Evolutionary conservation across 768 basidiomycete species (phyloP), one percentile per base, ranked within the genome.

Genomic region (Glaciozyma martinii): DNA sequence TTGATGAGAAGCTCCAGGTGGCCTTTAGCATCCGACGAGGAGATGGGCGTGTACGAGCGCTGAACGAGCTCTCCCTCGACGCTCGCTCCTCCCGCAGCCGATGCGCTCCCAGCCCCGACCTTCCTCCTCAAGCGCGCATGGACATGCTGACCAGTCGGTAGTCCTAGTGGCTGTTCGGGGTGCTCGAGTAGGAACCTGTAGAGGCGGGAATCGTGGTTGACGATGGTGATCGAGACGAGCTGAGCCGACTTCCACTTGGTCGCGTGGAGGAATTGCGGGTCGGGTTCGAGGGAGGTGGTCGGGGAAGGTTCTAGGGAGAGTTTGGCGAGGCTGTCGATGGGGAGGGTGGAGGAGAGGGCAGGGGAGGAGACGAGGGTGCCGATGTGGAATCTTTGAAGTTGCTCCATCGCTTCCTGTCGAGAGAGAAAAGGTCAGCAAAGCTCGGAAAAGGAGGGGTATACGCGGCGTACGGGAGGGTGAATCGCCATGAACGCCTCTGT

Each of bases 401-500:
- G 79, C 30, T 61, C 63, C 60, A 78, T 80, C 5, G 80, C 82
- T 61, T 82, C 81, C 13, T 77, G 74, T 16, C 1, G 25, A 37
- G 25, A 21, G 32, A 13, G 49, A 15, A 33, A 54, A 23, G 4
- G 23, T 27, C 15, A 52, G 29, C n/a, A n/a, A 23, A 29, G 15
- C 37, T 40, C 37, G 5, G 2, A 27, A 32, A 37, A 9, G 25
- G 6, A 57, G 9, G 2, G n/a, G 23, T 21, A 15, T 37, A 18
- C 13, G 37, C 7, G 6, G 16, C 60, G 42, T 29, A 62, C 61
- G 25, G 40, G 33, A 21, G 81, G 82, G 73, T 84, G 84, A 60
- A 85, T 84, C 0, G 83, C 81, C 74, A 84, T 77, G 73, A 85
- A 86, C 63, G 85, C 84, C 19, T 85, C 84, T 1, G 82, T 81